phyloP scores from a whole-genome alignment of 441 rosid species.

The Bocquillonia castaneifolia region DNA sequence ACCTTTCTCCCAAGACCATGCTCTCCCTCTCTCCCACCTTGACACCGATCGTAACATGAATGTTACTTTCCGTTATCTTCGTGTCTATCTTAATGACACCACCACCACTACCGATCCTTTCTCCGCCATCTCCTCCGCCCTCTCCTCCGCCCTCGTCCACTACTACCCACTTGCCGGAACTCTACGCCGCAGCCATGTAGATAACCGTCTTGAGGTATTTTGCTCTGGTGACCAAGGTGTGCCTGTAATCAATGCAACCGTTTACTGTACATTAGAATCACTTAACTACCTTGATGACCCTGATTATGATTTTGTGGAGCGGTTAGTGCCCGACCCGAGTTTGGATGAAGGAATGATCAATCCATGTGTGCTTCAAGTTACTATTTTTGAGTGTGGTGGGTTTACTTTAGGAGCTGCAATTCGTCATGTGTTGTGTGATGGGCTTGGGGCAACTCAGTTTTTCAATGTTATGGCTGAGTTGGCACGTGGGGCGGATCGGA shows the following conservation, averaged over 20 bases:
- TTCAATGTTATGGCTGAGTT: conserved; percentile 58
- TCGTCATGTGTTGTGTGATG: conserved; percentile 75
- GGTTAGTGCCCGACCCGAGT: conserved; percentile 54
- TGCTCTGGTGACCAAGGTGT: conserved; percentile 47
- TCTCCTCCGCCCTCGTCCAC: conserved; percentile 52
- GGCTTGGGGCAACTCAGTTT: conserved; percentile 70
- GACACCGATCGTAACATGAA: conserved; percentile 66
- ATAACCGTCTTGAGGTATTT: conserved; percentile 37
- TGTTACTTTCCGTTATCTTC: conserved; percentile 70
- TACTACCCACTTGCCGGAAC: conserved; percentile 72
- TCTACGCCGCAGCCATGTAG: conserved; percentile 34
- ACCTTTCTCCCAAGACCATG: conserved; percentile 43
- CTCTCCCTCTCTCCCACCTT: conserved; percentile 63
- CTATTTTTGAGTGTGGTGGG: conserved; percentile 74
- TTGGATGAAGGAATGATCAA: conserved; percentile 40
- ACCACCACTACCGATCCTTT: conserved; percentile 27
- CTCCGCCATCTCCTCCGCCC: conserved; percentile 47
- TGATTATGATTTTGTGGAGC: conserved; percentile 45
- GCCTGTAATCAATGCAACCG: conserved; percentile 52
- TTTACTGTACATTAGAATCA: conserved; percentile 51
- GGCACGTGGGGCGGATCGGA: conserved; percentile 50
- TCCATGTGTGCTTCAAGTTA: conserved; percentile 65
- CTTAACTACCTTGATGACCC: conserved; percentile 51
- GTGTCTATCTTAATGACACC: conserved; percentile 40
- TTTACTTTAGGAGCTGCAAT: conserved; percentile 59